These are phyloP conservation scores for Starmerella scarabaei DNA, from an alignment of 805 yeast genomes.

Conservation along the genomic window DNA sequence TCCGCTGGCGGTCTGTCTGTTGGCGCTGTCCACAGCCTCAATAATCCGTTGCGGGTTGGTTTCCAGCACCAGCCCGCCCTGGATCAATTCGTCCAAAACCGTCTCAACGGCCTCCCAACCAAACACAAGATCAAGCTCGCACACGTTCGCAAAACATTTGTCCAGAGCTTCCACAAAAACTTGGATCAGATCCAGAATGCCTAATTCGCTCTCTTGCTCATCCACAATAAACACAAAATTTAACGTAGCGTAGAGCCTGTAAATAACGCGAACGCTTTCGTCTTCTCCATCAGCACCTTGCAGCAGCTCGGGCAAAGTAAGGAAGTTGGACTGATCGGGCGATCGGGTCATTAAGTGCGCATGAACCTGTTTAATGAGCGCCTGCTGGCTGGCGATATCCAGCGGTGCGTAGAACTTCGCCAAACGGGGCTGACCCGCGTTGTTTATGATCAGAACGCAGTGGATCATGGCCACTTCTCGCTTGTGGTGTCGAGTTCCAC, in stretches of 20 bases:
- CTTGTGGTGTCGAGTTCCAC: background rate
- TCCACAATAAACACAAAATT: slow-evolving; percentile 93
- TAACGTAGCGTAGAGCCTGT: slow-evolving; percentile 89
- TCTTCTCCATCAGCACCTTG: slow-evolving; percentile 48
- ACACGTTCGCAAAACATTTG: slow-evolving; percentile 83
- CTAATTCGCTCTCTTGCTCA: slow-evolving; percentile 88
- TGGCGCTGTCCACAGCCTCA: slow-evolving; percentile 35
- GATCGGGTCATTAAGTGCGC: slow-evolving; percentile 60
- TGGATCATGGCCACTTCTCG: slow-evolving; percentile 73
- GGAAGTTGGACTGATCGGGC: slow-evolving; percentile 69
- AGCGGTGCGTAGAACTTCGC: slow-evolving; percentile 88
- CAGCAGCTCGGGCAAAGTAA: slow-evolving; percentile 72
- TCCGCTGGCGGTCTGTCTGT: slow-evolving; percentile 20
- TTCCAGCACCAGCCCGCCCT: slow-evolving; percentile 97
- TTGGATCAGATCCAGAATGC: slow-evolving; percentile 85
- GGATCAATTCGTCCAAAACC: slow-evolving; percentile 73
- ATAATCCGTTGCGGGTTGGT: slow-evolving; percentile 75
- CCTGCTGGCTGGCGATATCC: slow-evolving; percentile 68
- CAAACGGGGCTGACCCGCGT: slow-evolving; percentile 77
- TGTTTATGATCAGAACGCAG: slow-evolving; percentile 76
- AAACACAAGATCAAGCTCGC: slow-evolving; percentile 91
- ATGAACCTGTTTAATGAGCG: slow-evolving; percentile 68
- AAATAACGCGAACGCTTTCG: slow-evolving; percentile 63
- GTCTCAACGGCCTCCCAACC: slow-evolving; percentile 96
- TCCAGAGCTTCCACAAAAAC: slow-evolving; percentile 93